These are phyloP conservation scores for Gonapodya prolifera DNA, from an alignment of 192 early-diverging fungal species.

Conservation along the genomic window DNA sequence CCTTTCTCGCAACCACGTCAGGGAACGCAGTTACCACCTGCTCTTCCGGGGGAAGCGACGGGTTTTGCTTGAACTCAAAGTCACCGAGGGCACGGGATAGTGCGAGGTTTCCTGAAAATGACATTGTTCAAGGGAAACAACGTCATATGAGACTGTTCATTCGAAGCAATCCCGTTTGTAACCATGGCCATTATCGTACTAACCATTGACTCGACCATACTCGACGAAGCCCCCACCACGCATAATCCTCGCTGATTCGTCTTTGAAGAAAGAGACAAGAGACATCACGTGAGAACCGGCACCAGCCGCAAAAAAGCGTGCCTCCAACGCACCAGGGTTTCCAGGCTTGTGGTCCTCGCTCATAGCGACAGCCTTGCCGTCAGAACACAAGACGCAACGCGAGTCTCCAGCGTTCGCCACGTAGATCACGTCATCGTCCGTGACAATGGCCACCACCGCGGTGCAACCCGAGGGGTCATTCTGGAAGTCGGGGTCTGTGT, in stretches of 20 bases:
- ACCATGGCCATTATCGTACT: too few relatives aligned
- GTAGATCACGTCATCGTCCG: conserved; percentile 65
- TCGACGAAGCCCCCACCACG: conserved; percentile 95
- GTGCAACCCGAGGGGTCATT: conserved; percentile 93
- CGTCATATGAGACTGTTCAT: conserved; percentile 4
- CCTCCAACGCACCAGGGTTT: conserved; percentile 30
- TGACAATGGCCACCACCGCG: conserved; percentile 66
- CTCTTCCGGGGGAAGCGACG: conserved; percentile 58
- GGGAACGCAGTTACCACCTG: conserved; percentile 92
- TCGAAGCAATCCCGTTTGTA: neutral
- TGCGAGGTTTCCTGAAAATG: conserved; percentile 66
- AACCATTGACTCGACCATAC: conserved; percentile 96
- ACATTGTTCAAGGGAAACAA: conserved; percentile 6
- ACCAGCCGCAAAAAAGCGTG: neutral
- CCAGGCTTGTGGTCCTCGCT: conserved; percentile 94
- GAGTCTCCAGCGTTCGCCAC: conserved; percentile 96
- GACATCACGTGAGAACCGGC: neutral
- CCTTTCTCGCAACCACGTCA: conserved; percentile 52
- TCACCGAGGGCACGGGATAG: conserved; percentile 95
- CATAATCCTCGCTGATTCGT: conserved; percentile 72
- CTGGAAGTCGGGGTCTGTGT: conserved; percentile 54
- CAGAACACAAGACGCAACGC: conserved; percentile 68
- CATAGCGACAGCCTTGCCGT: conserved; percentile 64
- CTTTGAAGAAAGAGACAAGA: conserved; percentile 2
- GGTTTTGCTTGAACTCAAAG: conserved; percentile 95